A percentile compares a stretch with the other conserved stretches of the same genome.
phyloP scores from a whole-genome alignment of 768 basidiomycete species.

The Coprinopsis marcescibilis region DNA sequence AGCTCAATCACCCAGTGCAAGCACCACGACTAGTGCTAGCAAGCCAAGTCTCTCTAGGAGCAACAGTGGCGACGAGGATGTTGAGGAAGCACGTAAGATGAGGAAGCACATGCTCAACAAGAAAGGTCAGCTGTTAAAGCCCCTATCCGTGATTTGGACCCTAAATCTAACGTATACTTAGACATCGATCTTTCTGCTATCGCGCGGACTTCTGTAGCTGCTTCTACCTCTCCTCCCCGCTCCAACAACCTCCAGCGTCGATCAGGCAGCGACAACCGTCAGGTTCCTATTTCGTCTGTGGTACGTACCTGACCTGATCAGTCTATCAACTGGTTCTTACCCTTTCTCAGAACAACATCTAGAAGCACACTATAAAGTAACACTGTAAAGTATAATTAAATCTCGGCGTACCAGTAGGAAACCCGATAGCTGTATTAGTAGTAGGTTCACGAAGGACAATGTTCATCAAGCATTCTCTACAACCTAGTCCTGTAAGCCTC shows the following conservation, averaged over 20 bases:
- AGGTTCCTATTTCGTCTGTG: background rate
- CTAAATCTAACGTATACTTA: slow-evolving; percentile 14
- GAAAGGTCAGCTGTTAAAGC: slow-evolving; percentile 31
- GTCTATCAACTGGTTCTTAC: too few species aligned
- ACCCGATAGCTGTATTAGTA: too few species aligned
- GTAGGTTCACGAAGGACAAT: too few species aligned
- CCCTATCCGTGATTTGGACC: background rate
- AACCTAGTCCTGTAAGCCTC: too few species aligned
- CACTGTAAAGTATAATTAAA: too few species aligned
- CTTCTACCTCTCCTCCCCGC: slow-evolving; percentile 45
- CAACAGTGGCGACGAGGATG: slow-evolving; percentile 44
- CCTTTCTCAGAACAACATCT: too few species aligned
- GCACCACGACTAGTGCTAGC: slow-evolving; percentile 26
- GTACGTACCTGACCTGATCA: too few species aligned
- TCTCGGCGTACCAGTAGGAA: too few species aligned
- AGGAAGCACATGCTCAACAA: slow-evolving; percentile 76
- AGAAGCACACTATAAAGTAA: too few species aligned
- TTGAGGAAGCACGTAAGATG: slow-evolving; percentile 56
- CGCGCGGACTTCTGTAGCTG: slow-evolving; percentile 76
- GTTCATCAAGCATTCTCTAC: too few species aligned
- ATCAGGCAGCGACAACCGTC: background rate
- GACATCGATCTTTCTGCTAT: slow-evolving; percentile 67
- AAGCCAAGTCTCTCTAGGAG: slow-evolving; percentile 1
- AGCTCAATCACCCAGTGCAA: slow-evolving; percentile 19
- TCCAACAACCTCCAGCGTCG: background rate